These are phyloP conservation scores for Phytopythium vexans DNA, from an alignment of 352 stramenopile genomes.

Conservation along the genomic window DNA sequence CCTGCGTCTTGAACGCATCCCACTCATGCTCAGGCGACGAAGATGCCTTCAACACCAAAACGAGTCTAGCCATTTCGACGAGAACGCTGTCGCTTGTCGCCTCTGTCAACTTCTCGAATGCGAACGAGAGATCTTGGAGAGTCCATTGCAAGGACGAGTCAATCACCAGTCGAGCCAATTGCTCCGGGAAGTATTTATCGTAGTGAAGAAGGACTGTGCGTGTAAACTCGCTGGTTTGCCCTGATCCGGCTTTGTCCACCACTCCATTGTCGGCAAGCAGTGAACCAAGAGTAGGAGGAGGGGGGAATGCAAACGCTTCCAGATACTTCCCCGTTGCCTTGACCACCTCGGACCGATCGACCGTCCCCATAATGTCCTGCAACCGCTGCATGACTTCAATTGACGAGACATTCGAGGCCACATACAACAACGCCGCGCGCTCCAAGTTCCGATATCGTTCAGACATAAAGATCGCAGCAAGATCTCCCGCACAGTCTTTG, in stretches of 20 bases:
- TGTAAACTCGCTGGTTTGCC: conserved; percentile 36
- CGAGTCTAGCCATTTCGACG: conserved; percentile 59
- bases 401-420: conserved; percentile 61
- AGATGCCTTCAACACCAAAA: conserved; percentile 53
- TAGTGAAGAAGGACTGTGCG: conserved; percentile 70
- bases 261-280: conserved; percentile 2
- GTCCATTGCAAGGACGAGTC: conserved; percentile 73
- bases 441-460: conserved; percentile 51
- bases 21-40: conserved; percentile 23
- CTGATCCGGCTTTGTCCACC: conserved; percentile 1
- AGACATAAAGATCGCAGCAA: conserved; percentile 62
- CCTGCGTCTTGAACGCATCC: conserved; percentile 13
- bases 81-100: conserved; percentile 44
- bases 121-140: conserved; percentile 65
- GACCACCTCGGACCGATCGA: conserved; percentile 50
- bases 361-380: conserved; percentile 36
- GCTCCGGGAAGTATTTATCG: conserved; percentile 66
- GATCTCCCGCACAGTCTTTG: conserved; percentile 53
- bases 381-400: conserved; percentile 58
- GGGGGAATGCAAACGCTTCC: conserved; percentile 74
- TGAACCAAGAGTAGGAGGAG: conserved; percentile 15
- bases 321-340: conserved; percentile 63
- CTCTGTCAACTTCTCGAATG: conserved; percentile 47
- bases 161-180: conserved; percentile 67
- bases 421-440: conserved; percentile 62